Base-by-base conservation (phyloP, 306 rosid species). In the Rosa lucieae region DNA sequence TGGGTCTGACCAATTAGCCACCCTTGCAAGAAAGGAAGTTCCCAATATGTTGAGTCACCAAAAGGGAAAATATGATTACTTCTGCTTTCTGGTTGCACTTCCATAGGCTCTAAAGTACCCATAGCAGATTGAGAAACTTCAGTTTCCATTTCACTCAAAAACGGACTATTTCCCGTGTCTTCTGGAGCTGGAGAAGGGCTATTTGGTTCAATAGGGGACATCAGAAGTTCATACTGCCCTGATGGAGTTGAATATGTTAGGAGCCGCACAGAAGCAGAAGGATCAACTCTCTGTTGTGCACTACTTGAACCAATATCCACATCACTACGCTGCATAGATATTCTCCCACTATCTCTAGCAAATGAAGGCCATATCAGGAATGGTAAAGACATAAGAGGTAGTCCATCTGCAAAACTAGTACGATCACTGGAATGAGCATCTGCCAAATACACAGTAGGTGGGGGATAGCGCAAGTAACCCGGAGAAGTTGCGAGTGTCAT, bases 1-100 rank as follows among this genome's bases (percentile, higher is more conserved):
- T 95, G 98, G 82, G 84, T 90, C 85, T 92, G 99, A 82, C 97
- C 98, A 84, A 96, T 89, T 77, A 96, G 81, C 94, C 92, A 96
- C 62, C 99, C 99, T 82, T 91, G 99, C 81, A 91, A 87, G 85
- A 90, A 96, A 84, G 99, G 97, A 62, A 91, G 81, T 73, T 93
- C 99, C 98, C 98, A 93, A 78, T 85, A 85, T 62, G 84, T 78
- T 73, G 90, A 75, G 42, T 91, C 96, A 77, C 90, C 86, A 42
- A 88, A 87, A 76, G 92, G 86, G 77, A 88, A 89, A 63, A 80
- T 73, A 74, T 74, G 92, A 68, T 84, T 80, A 67, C 78, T 74
- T 78, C 88, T 84, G 55, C 79, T 87, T 80, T 84, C 89, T 11
- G 83, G 83, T 73, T 79, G 88, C 75, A 79, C 78, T 78, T 86